Base-by-base conservation (phyloP, 169 alveolate genomes). In the Cyclospora cayetanensis region DNA sequence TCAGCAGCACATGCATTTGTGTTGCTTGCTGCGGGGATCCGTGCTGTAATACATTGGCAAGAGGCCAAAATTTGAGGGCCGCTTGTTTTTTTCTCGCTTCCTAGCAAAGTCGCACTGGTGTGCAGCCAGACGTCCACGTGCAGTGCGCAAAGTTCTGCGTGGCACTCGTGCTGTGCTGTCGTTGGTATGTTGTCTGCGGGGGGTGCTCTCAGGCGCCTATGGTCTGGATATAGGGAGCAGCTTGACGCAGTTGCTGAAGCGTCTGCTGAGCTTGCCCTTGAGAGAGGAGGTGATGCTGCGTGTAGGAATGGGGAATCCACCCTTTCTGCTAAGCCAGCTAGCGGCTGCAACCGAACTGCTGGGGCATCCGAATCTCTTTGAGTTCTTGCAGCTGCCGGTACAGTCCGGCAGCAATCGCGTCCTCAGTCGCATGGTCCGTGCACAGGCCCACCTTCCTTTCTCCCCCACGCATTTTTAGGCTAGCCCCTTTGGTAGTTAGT, bases 301-400 rank as follows among this genome's bases (percentile, higher is more conserved):
- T 88, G 95, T 98, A 31, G 99, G 99, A n/a, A 99, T 99, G 99
- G 98, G 99, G 39, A 99, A 99, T 93, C 99, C 99, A 7, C 99
- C 99, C 0, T 98, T 97, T 94, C 98, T 99, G 68, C 93, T 98
- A 91, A 98, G 98, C 93, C 99, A 99, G 93, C 93, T 98, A n/a
- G 96, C 97, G 80, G 98, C 96, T 25, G 97, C 98, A 86, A 96
- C 97, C 35, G 97, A 97, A 90, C 95, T 99, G 46, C 93, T 99
- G 90, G 95, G 95, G 55, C 99, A 98, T 93, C 99, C 99, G 37
- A 95, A 98, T 85, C 99, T 98, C 70, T 98, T 97, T 92, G 98
- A 98, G 82, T 99, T 98, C 94, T 94, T 98, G 52, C 99, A 99
- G 93, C 97, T 99, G 66, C 99, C 99, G 12, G 99, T 99, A 20